phyloP scores from a whole-genome alignment of 345 rosid species.

The Firmiana major region DNA sequence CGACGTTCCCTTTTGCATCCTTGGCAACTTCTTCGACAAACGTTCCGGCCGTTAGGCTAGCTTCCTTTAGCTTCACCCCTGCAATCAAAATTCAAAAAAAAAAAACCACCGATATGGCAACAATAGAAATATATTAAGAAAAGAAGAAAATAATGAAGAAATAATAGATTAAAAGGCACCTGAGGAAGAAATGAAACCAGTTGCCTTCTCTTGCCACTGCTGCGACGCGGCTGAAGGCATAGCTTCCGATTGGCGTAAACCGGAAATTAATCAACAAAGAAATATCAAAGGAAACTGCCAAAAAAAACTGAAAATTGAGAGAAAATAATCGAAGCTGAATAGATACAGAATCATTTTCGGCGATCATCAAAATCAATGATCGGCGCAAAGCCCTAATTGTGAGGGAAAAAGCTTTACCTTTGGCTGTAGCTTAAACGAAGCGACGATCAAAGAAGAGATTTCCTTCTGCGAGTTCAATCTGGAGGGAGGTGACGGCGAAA shows the following conservation, averaged over 20 bases:
- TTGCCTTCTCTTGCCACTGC: slow-evolving; percentile 86
- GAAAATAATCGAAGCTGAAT: not conserved
- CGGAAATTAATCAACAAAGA: not conserved
- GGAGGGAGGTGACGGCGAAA: too few species aligned
- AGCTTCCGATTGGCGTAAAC: slow-evolving; percentile 25
- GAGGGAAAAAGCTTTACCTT: too few species aligned
- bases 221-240: slow-evolving; percentile 79
- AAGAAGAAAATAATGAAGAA: not conserved
- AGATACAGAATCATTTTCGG: not conserved
- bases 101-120: not conserved
- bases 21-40: slow-evolving; percentile 83
- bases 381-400: not conserved
- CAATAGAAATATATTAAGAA: not conserved
- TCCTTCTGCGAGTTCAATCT: too few species aligned
- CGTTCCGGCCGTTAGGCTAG: slow-evolving; percentile 75
- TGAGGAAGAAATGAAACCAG: slow-evolving; percentile 81
- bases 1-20: slow-evolving; percentile 86
- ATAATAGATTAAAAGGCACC: slow-evolving; percentile 34
- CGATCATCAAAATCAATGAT: not conserved
- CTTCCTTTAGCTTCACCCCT: slow-evolving; percentile 87
- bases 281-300: not conserved
- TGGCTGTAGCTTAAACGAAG: too few species aligned
- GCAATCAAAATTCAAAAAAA: slow-evolving; percentile 20
- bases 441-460: too few species aligned
- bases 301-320: not conserved